Conservation (phyloP, 2,329 filamentous ascomycete species). For the Allantophomopsis lycopodina region DNA sequence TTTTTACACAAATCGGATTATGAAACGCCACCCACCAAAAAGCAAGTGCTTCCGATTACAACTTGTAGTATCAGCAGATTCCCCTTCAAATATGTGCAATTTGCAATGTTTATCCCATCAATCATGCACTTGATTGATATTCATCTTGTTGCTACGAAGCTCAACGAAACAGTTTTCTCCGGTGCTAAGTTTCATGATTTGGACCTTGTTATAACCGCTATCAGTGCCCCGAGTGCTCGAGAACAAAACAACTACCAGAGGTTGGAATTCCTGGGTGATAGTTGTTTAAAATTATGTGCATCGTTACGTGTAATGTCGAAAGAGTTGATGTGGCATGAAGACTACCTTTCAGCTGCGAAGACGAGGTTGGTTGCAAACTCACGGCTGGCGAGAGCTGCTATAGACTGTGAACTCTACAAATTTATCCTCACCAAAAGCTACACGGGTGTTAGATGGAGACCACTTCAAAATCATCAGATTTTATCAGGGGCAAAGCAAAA, state of each 20-base stretch:
- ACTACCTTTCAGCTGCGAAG: slow-evolving; percentile 56
- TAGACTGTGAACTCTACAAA: slow-evolving; percentile 49
- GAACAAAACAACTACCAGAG: slow-evolving; percentile 62
- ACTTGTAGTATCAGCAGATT: slow-evolving; percentile 26
- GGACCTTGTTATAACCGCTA: slow-evolving; percentile 49
- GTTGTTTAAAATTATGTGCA: slow-evolving; percentile 62
- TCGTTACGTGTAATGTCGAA: slow-evolving; percentile 25
- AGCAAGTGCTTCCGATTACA: no score
- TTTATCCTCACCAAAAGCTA: slow-evolving; percentile 61
- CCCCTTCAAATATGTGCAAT: slow-evolving; percentile 24
- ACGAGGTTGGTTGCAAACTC: slow-evolving; percentile 61
- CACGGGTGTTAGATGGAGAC: slow-evolving; percentile 58
- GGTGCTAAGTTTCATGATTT: slow-evolving; percentile 38
- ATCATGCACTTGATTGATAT: slow-evolving; percentile 59
- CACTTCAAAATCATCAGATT: slow-evolving; percentile 39
- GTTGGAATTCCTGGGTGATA: slow-evolving; percentile 79
- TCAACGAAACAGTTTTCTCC: slow-evolving; percentile 40
- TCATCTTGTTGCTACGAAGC: slow-evolving; percentile 43
- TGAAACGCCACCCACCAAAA: no score
- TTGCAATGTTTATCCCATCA: slow-evolving; percentile 55
- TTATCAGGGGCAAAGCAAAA: slow-evolving; percentile 10
- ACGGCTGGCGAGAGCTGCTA: slow-evolving; percentile 51
- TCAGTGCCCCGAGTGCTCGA: slow-evolving; percentile 48
- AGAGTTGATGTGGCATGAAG: slow-evolving; percentile 59
- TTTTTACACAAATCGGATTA: slow-evolving; percentile 32